These are phyloP conservation scores for Monilinia fructigena DNA, from an alignment of 2,329 filamentous ascomycete species.

Conservation along the genomic window DNA sequence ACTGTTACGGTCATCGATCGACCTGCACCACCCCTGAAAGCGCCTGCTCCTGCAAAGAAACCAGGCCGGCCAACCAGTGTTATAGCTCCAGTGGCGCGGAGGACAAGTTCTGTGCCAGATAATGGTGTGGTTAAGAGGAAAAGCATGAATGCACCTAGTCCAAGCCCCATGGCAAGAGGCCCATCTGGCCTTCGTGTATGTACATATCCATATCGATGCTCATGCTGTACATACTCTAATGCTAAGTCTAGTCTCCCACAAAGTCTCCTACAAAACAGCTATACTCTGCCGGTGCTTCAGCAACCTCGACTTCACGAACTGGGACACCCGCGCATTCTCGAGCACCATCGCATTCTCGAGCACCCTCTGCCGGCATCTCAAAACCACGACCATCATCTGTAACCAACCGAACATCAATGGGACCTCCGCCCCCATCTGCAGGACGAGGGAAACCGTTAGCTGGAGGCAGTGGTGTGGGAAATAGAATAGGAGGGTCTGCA, in stretches of 20 bases:
- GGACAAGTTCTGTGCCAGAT: constrained; percentile 50
- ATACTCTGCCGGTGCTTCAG: constrained; percentile 50
- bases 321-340: constrained; percentile 59
- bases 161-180: constrained; percentile 64
- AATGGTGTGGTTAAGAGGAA: constrained; percentile 58
- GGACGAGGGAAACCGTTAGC: constrained; percentile 42
- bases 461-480: constrained; percentile 40
- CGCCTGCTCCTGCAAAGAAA: constrained; percentile 40
- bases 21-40: constrained; percentile 43
- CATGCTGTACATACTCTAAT: constrained; percentile 31
- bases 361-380: constrained; percentile 42
- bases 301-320: constrained; percentile 60
- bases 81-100: constrained; percentile 40
- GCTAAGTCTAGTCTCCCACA: constrained; percentile 60
- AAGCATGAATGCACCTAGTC: constrained; percentile 70
- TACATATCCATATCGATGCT: constrained; percentile 4
- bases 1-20: constrained; percentile 62
- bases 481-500: constrained; percentile 31
- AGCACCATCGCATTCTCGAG: constrained; percentile 48
- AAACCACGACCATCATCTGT: constrained; percentile 57
- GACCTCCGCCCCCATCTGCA: constrained; percentile 51
- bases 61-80: constrained; percentile 49
- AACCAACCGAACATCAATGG: constrained; percentile 64
- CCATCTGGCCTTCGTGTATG: constrained; percentile 58
- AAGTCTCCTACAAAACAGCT: constrained; percentile 80